Evolutionary conservation across 192 early-diverging fungal genomes (phyloP), one percentile per base, ranked within the genome.

Genomic region (Gonapodya sp.): DNA sequence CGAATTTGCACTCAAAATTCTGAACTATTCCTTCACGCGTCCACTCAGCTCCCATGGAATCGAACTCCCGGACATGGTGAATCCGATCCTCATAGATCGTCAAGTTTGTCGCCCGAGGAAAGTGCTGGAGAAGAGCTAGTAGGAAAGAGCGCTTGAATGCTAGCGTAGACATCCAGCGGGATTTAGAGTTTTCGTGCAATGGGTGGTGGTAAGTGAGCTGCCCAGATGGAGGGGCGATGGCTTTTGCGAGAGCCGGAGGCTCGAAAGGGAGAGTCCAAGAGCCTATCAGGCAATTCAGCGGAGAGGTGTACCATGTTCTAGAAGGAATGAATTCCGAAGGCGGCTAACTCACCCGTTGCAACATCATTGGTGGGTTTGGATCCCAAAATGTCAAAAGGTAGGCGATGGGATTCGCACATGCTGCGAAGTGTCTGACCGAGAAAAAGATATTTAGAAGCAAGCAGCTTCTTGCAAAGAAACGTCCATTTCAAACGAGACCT

Each of bases 201-300:
- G 46, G 46, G 24, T 64, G 46, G 24, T 16, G 8, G 46, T 77
- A 77, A 8, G 75, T 77, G 75, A 77, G 75, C 31, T 77, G 18
- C 8, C 34, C 75, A 14, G 75, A 64, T 8, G 46, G 24, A 24
- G 46, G 46, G 8, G 24, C 46, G 8, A 64, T 64, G 8, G 8
- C 46, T 77, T 77, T 77, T 16, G 8, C 8, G 30, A 77, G 30
- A 16, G 75, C 75, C 2, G 34, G 8, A 2, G 75, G 31, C 31
- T 77, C 75, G 75, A 77, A 77, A 33, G 75, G 75, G 30, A 77
- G 75, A 34, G 30, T 16, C 75, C 75, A 77, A 32, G 75, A 77
- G 16, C n/a, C n/a, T n/a, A n/a, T n/a, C n/a, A n/a, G n/a, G n/a
- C n/a, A n/a, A n/a, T n/a, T n/a, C n/a, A n/a, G n/a, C n/a, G n/a